Conservation (phyloP, 768 basidiomycete species). For the Amanita muscaria region DNA sequence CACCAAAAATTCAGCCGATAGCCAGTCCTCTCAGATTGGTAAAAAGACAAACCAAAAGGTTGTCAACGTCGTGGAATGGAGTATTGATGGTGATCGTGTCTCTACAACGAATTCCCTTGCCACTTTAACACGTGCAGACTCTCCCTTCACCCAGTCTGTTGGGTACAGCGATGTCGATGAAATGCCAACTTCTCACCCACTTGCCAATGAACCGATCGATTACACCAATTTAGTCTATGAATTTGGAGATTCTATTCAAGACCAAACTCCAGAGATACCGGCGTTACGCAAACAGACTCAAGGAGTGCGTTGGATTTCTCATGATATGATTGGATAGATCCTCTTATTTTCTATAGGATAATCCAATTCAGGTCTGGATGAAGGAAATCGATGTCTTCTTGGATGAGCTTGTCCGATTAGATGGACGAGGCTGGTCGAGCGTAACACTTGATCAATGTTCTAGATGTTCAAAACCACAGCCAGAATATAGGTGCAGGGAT, state of each 20-base stretch:
- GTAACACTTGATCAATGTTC: too few species aligned
- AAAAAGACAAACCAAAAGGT: too few species aligned
- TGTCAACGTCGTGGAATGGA: background rate
- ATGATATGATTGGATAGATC: too few species aligned
- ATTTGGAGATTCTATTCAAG: too few species aligned
- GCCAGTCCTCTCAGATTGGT: too few species aligned
- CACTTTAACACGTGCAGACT: constrained; percentile 5
- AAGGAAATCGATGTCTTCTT: background rate
- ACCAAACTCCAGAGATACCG: too few species aligned
- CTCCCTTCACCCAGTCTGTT: constrained; percentile 10
- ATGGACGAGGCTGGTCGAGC: too few species aligned
- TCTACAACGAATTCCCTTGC: background rate
- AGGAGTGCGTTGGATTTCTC: too few species aligned
- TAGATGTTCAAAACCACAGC: background rate
- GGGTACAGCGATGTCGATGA: constrained; percentile 8
- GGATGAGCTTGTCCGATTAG: background rate
- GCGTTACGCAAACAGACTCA: too few species aligned
- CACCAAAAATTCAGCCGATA: too few species aligned
- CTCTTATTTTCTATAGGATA: background rate
- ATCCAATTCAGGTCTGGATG: background rate
- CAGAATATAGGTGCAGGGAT: background rate
- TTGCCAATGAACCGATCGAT: too few species aligned
- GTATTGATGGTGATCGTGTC: background rate
- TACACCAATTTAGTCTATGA: too few species aligned
- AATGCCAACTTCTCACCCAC: constrained; percentile 14